phyloP scores from a whole-genome alignment of 352 stramenopile genomes.

The Phytopythium mirpurense region DNA sequence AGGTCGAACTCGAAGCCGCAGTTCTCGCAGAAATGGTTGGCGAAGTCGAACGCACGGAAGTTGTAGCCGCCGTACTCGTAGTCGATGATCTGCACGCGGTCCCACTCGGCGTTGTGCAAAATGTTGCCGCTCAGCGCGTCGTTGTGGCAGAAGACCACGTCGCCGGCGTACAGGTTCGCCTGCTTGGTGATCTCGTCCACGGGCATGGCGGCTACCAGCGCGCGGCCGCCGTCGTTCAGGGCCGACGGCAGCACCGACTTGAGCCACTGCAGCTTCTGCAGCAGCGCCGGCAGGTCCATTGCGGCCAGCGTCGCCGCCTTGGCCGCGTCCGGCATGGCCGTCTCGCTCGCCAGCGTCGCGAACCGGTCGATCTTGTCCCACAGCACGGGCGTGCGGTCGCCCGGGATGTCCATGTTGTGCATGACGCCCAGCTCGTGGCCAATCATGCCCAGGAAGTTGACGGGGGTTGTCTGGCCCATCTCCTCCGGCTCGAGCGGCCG shows the following conservation, averaged over 20 bases:
- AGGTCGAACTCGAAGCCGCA: constrained; percentile 92
- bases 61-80: constrained; percentile 95
- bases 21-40: constrained; percentile 94
- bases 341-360: constrained; percentile 65
- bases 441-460: constrained; percentile 86
- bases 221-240: constrained; percentile 57
- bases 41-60: constrained; percentile 92
- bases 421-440: constrained; percentile 83
- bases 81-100: constrained; percentile 92
- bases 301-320: constrained; percentile 54
- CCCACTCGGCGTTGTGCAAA: constrained; percentile 66
- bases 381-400: constrained; percentile 51
- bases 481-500: constrained; percentile 81
- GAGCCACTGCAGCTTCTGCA: constrained; percentile 72
- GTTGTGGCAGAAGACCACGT: constrained; percentile 93
- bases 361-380: constrained; percentile 84
- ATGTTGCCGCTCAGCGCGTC: constrained; percentile 90
- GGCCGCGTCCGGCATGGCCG: constrained; percentile 44
- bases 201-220: constrained; percentile 40
- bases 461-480: constrained; percentile 70
- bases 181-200: constrained; percentile 75
- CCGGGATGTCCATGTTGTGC: constrained; percentile 82
- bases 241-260: constrained; percentile 78
- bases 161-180: constrained; percentile 64
- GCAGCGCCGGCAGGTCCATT: constrained; percentile 54